Evolutionary conservation across 176 grass and related monocot species (phyloP).

Genomic region (Musa itinerans): DNA sequence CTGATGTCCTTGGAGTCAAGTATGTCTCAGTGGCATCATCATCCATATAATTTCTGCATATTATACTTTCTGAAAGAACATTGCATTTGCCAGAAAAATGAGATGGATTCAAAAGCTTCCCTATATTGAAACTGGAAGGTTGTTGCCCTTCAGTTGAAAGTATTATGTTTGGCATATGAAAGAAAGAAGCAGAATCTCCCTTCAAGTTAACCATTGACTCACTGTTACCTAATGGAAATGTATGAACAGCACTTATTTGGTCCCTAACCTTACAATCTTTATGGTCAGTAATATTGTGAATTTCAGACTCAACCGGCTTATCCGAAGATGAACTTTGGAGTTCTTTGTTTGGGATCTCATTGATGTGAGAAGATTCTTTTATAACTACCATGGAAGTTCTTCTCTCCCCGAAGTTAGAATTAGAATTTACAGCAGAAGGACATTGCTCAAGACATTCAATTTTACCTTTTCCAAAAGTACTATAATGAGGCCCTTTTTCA

Average conservation of each 20-base stretch:
- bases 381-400: slow-evolving; percentile 1
- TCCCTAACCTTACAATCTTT: slow-evolving; percentile 1
- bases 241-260: not conserved
- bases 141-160: not conserved
- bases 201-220: not conserved
- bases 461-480: not conserved
- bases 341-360: not conserved
- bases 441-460: not conserved
- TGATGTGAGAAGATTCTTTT: not conserved
- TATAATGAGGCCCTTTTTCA: slow-evolving; percentile 6
- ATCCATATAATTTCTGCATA: slow-evolving; percentile 25
- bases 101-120: slow-evolving; percentile 5
- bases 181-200: slow-evolving; percentile 15
- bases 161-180: slow-evolving; percentile 2
- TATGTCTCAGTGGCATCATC: slow-evolving; percentile 14
- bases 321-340: not conserved
- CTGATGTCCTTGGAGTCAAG: slow-evolving; percentile 23
- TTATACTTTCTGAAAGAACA: slow-evolving; percentile 35
- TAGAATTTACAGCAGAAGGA: not conserved
- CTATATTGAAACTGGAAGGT: slow-evolving; percentile 2
- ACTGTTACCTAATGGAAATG: not conserved
- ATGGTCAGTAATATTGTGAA: not conserved
- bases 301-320: slow-evolving; percentile 12
- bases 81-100: slow-evolving; percentile 11
- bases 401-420: slow-evolving; percentile 7